Evolutionary conservation across 1,284 basidiomycete genomes (phyloP).

Genomic region (Trichosporon sp.): DNA sequence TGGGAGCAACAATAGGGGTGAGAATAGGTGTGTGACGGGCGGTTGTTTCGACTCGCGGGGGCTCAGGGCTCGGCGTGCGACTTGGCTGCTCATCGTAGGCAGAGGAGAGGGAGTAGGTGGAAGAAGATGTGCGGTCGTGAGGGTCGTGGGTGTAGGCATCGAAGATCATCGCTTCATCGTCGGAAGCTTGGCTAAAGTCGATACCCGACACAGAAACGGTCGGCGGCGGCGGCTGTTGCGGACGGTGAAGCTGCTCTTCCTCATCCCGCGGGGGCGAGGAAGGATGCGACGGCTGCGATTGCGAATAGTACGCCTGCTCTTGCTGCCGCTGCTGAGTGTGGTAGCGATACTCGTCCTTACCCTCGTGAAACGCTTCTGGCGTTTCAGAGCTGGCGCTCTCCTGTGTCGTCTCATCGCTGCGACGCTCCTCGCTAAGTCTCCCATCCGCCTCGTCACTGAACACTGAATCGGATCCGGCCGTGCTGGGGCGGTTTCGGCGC

Average conservation of each 20-base stretch:
- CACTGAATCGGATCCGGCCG: background rate
- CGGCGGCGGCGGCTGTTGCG: slow-evolving; percentile 49
- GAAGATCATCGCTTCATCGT: slow-evolving; percentile 71
- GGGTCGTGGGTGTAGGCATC: slow-evolving; percentile 60
- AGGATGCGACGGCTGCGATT: background rate
- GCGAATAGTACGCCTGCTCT: background rate
- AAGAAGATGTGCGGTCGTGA: slow-evolving; percentile 17
- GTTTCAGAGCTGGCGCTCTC: slow-evolving; percentile 22
- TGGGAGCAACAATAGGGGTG: slow-evolving; percentile 16
- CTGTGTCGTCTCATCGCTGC: slow-evolving; percentile 20
- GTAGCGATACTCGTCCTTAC: background rate
- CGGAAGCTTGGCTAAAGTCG: slow-evolving; percentile 50
- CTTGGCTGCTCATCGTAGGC: slow-evolving; percentile 47
- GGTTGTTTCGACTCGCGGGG: slow-evolving; percentile 11
- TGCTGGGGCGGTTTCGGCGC: slow-evolving; percentile 36
- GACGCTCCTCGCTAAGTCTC: slow-evolving; percentile 14
- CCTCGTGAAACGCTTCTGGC: slow-evolving; percentile 19
- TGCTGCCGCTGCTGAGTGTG: background rate
- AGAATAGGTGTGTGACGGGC: slow-evolving; percentile 12
- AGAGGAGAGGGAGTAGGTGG: slow-evolving; percentile 42
- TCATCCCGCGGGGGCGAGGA: slow-evolving; percentile 25
- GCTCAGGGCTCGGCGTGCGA: slow-evolving; percentile 18
- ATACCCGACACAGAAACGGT: slow-evolving; percentile 37
- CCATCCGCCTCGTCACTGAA: slow-evolving; percentile 7
- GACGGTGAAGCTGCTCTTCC: slow-evolving; percentile 8